Percentiles rank a stretch among this genome's conserved stretches.
These are phyloP conservation scores for Colletotrichum tofieldiae DNA, from an alignment of 2,329 filamentous ascomycete genomes.

Conservation along the genomic window DNA sequence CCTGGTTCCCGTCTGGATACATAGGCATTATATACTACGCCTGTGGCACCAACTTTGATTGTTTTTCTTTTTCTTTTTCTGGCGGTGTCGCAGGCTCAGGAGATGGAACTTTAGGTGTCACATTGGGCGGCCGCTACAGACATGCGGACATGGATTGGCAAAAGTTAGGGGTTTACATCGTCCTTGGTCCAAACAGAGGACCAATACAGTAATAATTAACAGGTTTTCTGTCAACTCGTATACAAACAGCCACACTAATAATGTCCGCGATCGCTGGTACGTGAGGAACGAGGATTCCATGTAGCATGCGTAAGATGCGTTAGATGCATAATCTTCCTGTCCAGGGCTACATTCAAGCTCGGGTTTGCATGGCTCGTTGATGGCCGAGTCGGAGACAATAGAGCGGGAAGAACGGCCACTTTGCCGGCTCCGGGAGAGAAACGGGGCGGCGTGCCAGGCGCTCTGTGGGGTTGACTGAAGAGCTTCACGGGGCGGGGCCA, in stretches of 20 bases:
- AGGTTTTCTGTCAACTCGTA: background rate
- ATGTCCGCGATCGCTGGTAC: background rate
- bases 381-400: background rate
- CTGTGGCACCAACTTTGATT: background rate
- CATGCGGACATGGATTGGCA: conserved; percentile 1
- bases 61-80: background rate
- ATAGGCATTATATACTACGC: background rate
- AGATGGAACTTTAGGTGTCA: background rate
- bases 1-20: background rate
- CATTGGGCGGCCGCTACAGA: conserved; percentile 3
- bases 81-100: background rate
- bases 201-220: conserved; percentile 4
- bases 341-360: background rate
- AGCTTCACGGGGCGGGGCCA: conserved; percentile 22
- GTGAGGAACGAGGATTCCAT: background rate
- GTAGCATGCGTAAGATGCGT: no score
- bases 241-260: no score
- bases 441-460: conserved; percentile 5
- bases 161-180: conserved; percentile 25
- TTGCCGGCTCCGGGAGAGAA: conserved; percentile 25
- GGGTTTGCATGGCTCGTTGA: background rate
- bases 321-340: background rate
- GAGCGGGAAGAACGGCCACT: conserved; percentile 1
- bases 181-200: background rate
- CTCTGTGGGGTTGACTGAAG: conserved; percentile 2